Evolutionary conservation across 108 stramenopile genomes (phyloP).

Genomic region (Skeletonema costatum): DNA sequence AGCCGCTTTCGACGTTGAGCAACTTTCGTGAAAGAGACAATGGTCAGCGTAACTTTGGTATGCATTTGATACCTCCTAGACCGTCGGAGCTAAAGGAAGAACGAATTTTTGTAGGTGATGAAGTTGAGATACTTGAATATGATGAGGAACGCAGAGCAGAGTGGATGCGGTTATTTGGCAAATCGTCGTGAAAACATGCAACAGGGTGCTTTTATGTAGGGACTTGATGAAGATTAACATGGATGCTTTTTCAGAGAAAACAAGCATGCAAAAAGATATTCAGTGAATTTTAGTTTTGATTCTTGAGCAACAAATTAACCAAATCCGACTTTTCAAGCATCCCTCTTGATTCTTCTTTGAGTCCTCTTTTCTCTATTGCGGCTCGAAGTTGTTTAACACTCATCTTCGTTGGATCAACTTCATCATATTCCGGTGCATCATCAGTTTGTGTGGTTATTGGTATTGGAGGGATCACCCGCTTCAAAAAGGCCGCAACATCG

Average conservation of each 20-base stretch:
- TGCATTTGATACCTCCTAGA: constrained; percentile 50
- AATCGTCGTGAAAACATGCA: not conserved
- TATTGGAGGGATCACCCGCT: constrained; percentile 41
- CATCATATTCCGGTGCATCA: not conserved
- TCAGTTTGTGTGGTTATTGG: not conserved
- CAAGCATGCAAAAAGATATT: no score
- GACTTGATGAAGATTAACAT: no score
- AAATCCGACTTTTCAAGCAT: constrained; percentile 59
- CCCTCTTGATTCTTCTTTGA: constrained; percentile 48
- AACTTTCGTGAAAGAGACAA: constrained; percentile 54
- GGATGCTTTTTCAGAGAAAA: no score
- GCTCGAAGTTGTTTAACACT: constrained; percentile 55
- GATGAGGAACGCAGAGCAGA: constrained; percentile 30
- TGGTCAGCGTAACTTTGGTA: constrained; percentile 55
- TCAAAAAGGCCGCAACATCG: constrained; percentile 42
- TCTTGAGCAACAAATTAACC: constrained; percentile 45
- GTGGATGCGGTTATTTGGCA: constrained; percentile 12
- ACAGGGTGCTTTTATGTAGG: no score
- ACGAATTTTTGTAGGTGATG: constrained; percentile 18
- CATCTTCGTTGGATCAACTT: constrained; percentile 38
- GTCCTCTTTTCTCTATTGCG: constrained; percentile 36
- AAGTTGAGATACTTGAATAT: constrained; percentile 46
- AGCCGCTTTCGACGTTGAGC: constrained; percentile 47
- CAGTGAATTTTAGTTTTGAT: constrained; percentile 6
- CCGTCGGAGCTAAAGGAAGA: not conserved